Conservation (phyloP, 257 asterid genomes). For the Nicotiana knightiana region DNA sequence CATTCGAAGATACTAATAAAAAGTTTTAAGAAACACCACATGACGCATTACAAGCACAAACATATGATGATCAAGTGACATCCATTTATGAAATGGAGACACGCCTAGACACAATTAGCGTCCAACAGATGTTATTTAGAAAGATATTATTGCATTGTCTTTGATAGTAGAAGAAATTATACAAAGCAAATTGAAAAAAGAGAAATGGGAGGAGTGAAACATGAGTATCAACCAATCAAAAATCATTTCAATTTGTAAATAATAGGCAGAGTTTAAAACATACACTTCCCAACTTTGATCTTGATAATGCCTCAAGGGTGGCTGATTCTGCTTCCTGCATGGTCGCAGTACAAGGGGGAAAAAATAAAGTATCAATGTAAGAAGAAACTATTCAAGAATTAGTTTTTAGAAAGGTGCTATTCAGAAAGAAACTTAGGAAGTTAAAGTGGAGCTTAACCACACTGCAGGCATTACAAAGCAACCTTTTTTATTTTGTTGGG, state of each 20-base stretch:
- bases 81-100: background rate
- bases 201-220: background rate
- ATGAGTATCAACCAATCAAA: constrained; percentile 2
- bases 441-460: background rate
- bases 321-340: constrained; percentile 94
- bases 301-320: constrained; percentile 88
- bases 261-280: constrained; percentile 20
- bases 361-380: background rate
- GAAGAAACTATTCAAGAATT: background rate
- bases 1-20: background rate
- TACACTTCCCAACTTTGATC: constrained; percentile 89
- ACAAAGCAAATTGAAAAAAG: background rate
- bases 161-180: background rate
- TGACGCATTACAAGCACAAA: background rate
- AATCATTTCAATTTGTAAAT: background rate
- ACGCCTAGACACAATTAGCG: background rate
- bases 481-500: background rate
- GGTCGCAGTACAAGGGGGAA: constrained; percentile 12
- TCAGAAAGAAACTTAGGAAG: background rate
- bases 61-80: background rate
- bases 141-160: background rate
- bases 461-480: background rate
- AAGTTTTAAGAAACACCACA: background rate
- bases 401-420: background rate
- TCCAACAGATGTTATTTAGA: background rate